Evolutionary conservation across 2,329 filamentous ascomycete genomes (phyloP).

Genomic region (Paraconiothyrium sp.): DNA sequence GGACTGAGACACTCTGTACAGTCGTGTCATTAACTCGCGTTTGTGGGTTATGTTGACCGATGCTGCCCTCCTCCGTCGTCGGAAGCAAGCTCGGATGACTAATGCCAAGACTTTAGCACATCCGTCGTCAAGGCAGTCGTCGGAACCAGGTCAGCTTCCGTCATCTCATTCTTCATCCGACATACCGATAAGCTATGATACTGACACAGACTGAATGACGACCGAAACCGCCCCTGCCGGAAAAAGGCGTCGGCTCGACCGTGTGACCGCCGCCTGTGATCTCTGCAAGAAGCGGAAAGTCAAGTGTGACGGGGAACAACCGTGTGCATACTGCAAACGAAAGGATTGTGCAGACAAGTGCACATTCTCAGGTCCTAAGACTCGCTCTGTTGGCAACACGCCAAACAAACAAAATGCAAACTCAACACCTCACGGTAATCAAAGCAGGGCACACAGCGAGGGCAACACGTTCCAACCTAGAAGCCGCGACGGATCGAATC

Average conservation of each 20-base stretch:
- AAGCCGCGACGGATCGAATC: conserved; percentile 17
- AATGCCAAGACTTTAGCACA: not conserved
- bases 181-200: not conserved
- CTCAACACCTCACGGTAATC: not conserved
- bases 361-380: conserved; percentile 52
- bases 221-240: conserved; percentile 17
- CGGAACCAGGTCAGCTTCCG: not conserved
- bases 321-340: conserved; percentile 60
- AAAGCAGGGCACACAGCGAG: conserved; percentile 18
- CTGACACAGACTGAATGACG: not conserved
- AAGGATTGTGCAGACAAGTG: conserved; percentile 54
- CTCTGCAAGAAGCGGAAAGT: conserved; percentile 50
- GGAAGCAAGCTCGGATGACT: not conserved
- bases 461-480: conserved; percentile 15
- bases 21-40: not conserved
- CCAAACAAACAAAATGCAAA: conserved; percentile 24
- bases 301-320: conserved; percentile 62
- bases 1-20: no score
- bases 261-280: conserved; percentile 42
- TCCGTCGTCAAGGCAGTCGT: not conserved
- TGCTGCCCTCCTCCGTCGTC: not conserved
- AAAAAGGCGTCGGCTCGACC: conserved; percentile 38
- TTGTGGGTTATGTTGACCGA: not conserved
- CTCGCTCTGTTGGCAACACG: conserved; percentile 43
- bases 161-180: not conserved